Conservation (phyloP, 2,329 filamentous ascomycete species). For the Colletotrichum shisoi region DNA sequence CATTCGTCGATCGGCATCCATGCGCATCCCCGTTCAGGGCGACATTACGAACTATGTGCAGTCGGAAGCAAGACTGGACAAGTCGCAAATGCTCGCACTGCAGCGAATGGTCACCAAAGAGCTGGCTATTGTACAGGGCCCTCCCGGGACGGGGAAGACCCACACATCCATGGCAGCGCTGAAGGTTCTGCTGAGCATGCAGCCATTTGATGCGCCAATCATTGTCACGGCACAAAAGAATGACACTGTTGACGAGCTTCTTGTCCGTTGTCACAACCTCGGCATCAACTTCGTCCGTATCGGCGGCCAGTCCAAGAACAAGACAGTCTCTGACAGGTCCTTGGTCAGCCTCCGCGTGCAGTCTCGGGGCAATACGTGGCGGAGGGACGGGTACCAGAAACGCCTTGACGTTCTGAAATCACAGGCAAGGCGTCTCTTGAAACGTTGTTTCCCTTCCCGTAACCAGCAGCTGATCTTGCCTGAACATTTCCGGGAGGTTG, state of each 20-base stretch:
- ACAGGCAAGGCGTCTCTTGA: conserved; percentile 14
- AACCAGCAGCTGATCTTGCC: conserved; percentile 14
- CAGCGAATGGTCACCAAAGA: conserved; percentile 73
- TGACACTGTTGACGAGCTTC: conserved; percentile 84
- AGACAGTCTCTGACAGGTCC: conserved; percentile 70
- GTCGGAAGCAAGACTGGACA: conserved; percentile 62
- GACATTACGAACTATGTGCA: conserved; percentile 34
- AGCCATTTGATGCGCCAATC: conserved; percentile 69
- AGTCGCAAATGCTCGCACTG: conserved; percentile 74
- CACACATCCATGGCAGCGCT: conserved; percentile 79
- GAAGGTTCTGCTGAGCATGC: conserved; percentile 69
- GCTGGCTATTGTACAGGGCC: conserved; percentile 82
- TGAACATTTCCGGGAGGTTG: conserved; percentile 19
- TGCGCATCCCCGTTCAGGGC: conserved; percentile 11
- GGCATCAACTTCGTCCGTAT: conserved; percentile 66
- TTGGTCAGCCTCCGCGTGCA: conserved; percentile 65
- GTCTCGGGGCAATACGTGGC: conserved; percentile 41
- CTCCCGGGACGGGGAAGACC: conserved; percentile 79
- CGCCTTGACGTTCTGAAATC: conserved; percentile 16
- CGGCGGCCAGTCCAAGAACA: conserved; percentile 74
- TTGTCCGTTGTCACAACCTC: conserved; percentile 65
- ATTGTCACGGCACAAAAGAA: conserved; percentile 88
- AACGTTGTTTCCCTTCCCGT: conserved; percentile 16
- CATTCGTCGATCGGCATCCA: background rate
- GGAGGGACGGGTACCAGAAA: conserved; percentile 14